phyloP scores from a whole-genome alignment of 163 green algal species.

The Scenedesmus sp. region DNA sequence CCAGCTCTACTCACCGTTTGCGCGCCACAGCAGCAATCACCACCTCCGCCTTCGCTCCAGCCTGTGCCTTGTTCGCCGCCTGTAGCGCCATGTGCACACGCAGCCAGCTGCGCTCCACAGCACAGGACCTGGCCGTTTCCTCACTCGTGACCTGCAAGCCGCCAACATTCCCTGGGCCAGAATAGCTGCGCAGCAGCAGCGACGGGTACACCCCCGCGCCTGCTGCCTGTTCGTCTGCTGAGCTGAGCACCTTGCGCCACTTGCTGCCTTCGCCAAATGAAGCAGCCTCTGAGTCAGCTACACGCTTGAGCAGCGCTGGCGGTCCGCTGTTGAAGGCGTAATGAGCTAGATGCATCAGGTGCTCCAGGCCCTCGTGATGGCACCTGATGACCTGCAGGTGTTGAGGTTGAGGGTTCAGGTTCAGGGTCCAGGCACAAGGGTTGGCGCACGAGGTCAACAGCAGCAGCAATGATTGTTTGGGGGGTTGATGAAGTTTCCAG shows the following conservation, averaged over 20 bases:
- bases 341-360: constrained; percentile 29
- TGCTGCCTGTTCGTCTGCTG: constrained; percentile 16
- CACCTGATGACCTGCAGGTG: constrained; percentile 1
- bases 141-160: neutral
- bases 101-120: neutral
- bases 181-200: neutral
- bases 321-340: neutral
- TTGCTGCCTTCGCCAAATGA: neutral
- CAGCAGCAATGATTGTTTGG: too few species aligned
- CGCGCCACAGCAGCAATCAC: constrained; percentile 3
- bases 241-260: neutral
- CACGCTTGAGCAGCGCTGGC: neutral
- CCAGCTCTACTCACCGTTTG: neutral
- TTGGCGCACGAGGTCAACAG: too few species aligned
- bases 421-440: too few species aligned
- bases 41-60: constrained; percentile 27
- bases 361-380: constrained; percentile 39
- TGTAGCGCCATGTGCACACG: neutral
- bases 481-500: too few species aligned
- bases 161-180: neutral
- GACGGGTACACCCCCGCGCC: neutral
- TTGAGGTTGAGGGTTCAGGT: too few species aligned
- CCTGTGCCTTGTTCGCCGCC: neutral
- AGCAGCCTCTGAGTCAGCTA: neutral
- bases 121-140: neutral